Conservation (phyloP, 495 filamentous ascomycete genomes). For the Venustampulla echinocandica region DNA sequence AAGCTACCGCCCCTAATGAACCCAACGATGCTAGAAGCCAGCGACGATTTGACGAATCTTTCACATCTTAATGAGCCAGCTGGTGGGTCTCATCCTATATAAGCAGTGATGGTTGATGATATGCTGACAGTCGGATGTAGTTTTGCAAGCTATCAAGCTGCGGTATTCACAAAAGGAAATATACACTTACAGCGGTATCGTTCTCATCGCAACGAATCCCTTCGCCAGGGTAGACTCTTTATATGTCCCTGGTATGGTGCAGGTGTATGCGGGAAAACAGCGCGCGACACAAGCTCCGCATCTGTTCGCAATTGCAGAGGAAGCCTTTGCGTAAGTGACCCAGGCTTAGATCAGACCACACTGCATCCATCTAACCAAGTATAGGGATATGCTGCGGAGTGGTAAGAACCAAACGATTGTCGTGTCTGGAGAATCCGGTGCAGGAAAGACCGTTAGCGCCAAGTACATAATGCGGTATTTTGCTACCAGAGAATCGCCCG, state of each 20-base stretch:
- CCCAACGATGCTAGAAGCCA: conserved; percentile 94
- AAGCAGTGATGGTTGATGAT: too few relatives aligned
- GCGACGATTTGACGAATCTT: conserved; percentile 94
- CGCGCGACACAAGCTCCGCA: conserved; percentile 93
- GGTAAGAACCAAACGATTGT: conserved; percentile 96
- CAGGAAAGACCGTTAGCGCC: conserved; percentile 96
- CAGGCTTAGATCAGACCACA: background rate
- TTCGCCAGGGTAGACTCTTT: conserved; percentile 97
- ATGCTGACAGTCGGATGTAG: conserved; percentile 34
- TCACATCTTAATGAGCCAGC: conserved; percentile 98
- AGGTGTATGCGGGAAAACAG: conserved; percentile 97
- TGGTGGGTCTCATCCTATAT: conserved; percentile 46
- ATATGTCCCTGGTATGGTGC: conserved; percentile 98
- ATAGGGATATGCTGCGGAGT: conserved; percentile 93
- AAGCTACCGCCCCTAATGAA: conserved; percentile 94
- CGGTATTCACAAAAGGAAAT: conserved; percentile 99
- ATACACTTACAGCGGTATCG: conserved; percentile 99
- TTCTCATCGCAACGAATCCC: conserved; percentile 96
- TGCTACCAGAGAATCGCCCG: conserved; percentile 90
- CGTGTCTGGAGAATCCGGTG: conserved; percentile 96
- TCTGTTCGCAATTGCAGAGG: conserved; percentile 97
- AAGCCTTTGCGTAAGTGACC: conserved; percentile 81
- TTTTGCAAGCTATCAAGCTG: conserved; percentile 93
- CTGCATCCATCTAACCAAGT: conserved; percentile 20
- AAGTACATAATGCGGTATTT: conserved; percentile 99